Percentiles rank a stretch among this genome's conserved stretches.
Evolutionary conservation across 305 asterid genomes (phyloP).

Genomic region (Solanum hybrid): DNA sequence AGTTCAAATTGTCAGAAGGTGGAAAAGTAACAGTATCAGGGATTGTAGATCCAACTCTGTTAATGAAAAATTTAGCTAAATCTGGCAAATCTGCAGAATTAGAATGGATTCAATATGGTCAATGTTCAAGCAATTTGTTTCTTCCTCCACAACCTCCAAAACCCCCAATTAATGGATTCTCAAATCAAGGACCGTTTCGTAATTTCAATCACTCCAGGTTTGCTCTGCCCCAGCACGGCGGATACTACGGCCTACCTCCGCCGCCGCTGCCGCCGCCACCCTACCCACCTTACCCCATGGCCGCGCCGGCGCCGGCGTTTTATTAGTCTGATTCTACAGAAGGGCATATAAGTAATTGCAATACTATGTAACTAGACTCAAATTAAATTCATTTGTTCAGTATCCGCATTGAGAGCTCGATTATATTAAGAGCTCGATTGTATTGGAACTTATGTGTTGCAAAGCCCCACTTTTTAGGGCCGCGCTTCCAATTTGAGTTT

Average conservation of each 20-base stretch:
- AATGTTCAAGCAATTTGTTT: slow-evolving; percentile 3
- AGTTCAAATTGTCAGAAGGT: too few relatives aligned
- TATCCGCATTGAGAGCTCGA: rapidly evolving
- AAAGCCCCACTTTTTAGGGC: not conserved
- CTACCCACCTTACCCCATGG: not conserved
- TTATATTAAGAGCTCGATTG: not conserved
- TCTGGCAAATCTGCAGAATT: not conserved
- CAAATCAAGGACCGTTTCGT: not conserved
- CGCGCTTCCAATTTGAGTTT: rapidly evolving
- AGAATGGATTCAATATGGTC: slow-evolving; percentile 7
- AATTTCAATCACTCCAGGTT: not conserved
- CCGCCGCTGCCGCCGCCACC: not conserved
- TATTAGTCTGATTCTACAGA: not conserved
- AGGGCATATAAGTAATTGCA: not conserved
- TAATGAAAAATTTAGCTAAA: not conserved
- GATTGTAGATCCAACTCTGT: too few relatives aligned
- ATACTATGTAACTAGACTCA: not conserved
- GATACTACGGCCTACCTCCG: not conserved
- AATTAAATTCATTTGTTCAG: not conserved
- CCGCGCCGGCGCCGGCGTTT: not conserved
- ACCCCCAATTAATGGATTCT: not conserved
- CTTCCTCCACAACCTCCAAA: not conserved
- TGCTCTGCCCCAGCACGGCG: not conserved
- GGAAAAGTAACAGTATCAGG: too few relatives aligned
- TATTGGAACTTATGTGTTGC: not conserved